A percentile compares a stretch with the other conserved stretches of the same genome.
Evolutionary conservation across 73 alveolate species (phyloP).

Genomic region (Halteria grandinella): DNA sequence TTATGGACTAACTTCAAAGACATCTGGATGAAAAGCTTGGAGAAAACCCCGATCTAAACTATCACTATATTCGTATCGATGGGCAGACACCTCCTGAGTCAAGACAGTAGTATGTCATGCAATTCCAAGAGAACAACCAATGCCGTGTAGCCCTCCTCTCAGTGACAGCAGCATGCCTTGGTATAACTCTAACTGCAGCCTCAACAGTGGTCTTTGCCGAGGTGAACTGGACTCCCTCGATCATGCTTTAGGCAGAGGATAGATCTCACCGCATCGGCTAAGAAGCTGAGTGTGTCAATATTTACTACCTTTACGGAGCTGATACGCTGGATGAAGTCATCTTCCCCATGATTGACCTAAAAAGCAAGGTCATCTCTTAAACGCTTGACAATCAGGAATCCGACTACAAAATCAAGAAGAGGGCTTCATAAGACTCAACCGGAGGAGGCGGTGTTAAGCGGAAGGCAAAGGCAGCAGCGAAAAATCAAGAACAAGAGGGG

Average conservation of each 20-base stretch:
- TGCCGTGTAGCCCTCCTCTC: conserved; percentile 80
- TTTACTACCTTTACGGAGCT: conserved; percentile 86
- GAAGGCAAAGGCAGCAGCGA: too few species aligned
- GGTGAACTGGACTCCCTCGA: conserved; percentile 86
- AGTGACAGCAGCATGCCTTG: conserved; percentile 92
- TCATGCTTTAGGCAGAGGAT: conserved; percentile 91
- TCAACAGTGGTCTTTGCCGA: conserved; percentile 98
- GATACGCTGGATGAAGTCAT: conserved; percentile 85
- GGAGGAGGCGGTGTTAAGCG: too few species aligned
- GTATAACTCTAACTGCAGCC: conserved; percentile 98
- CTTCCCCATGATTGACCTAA: conserved; percentile 67
- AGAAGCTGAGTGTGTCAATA: conserved; percentile 72
- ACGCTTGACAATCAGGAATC: too few species aligned
- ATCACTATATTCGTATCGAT: conserved; percentile 86
- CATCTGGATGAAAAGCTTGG: conserved; percentile 54
- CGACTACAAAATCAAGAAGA: too few species aligned
- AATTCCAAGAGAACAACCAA: conserved; percentile 79
- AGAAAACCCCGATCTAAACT: conserved; percentile 44
- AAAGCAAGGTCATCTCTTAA: conserved; percentile 60
- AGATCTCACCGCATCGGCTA: conserved; percentile 92
- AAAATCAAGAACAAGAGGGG: too few species aligned
- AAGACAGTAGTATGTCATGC: conserved; percentile 82
- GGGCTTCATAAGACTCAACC: too few species aligned
- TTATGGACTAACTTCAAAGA: conserved; percentile 85
- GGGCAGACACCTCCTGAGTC: conserved; percentile 84